Base-by-base conservation (phyloP, 495 filamentous ascomycete species). In the Ascobolus immersus region DNA sequence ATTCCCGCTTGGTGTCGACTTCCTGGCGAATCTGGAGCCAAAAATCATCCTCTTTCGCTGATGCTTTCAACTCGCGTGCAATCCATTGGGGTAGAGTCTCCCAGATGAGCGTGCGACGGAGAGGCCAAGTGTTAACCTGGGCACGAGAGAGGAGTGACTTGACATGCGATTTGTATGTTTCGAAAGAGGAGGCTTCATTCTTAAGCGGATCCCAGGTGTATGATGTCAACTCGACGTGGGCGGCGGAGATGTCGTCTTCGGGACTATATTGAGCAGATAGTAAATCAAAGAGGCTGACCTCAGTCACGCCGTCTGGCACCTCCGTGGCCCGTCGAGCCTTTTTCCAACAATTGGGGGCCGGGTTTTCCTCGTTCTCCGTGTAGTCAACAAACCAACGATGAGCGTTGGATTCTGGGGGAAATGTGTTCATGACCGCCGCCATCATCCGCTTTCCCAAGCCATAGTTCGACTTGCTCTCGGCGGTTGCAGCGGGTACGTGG, bases 281-380 rank as follows among this genome's bases (percentile, higher is more conserved):
- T 2, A 31, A 3, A 31, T 31, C 28, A 4, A n/a, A 4, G 2
- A 31, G 4, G 3, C 12, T 15, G 12, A 31, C 28, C 4, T 31
- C 28, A 14, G 3, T 17, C 4, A 31, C 4, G 3, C 15, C 15
- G 0, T 3, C n/a, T 0, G 28, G 28, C n/a, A 31, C 28, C n/a
- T 31, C 28, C 2, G 4, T 17, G n/a, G n/a, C n/a, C n/a, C n/a
- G n/a, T n/a, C n/a, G n/a, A 31, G 14, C 10, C 9, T 31, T 31
- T 17, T 7, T 31, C 28, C 28, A 31, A 31, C 28, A 31, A 31
- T 31, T 31, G 1, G 28, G 28, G 28, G n/a, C n/a, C 17, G 15
- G 1, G 8, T 12, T 13, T 31, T 3, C 28, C 15, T 31, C 28
- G 3, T 2, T 17, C 28, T 9, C 9, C 3, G 13, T 17, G 5